Base-by-base conservation (phyloP, 306 rosid species). In the Spatholobus suberectus region DNA sequence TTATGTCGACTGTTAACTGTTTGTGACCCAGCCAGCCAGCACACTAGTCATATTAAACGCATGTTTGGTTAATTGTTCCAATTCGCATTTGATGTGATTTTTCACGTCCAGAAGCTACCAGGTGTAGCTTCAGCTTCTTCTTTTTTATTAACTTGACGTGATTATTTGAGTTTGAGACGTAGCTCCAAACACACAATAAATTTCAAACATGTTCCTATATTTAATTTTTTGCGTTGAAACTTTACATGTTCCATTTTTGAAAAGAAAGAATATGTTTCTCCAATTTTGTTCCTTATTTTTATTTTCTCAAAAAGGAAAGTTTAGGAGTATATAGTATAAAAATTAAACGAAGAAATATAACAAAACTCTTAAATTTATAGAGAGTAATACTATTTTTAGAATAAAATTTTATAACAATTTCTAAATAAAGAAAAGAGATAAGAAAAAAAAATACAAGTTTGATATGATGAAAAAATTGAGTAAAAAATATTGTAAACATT, bases 191-290 rank as follows among this genome's bases (percentile, higher is more conserved):
- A n/a, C n/a, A n/a, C n/a, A n/a, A n/a, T n/a, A n/a, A n/a, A 29
- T 47, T 74, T 46, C 40, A 15, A 44, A 46, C 52, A 41, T 43
- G 34, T 43, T 12, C 52, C 21, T 12, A 5, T 23, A 12, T 24
- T 71, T 15, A 70, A 14, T 15, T 71, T n/a, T 59, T 23, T 46
- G 20, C 12, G 5, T 71, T 26, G 12, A 1, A 12, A 12, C 37
- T 46, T 71, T 8, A 26, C 41, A 26, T 3, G 1, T 15, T 26
- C 17, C 26, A 24, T 59, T 71, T 46, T 44, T 24, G 1, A 0
- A 43, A 70, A 70, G 7, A 13, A 23, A 68, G 35, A 43, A 41
- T 24, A 67, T 67, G 57, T 70, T 70, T 26, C 75, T 14, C 75
- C 57, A 23, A 70, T 41, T 70, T 23, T 70, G 75, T 44, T 44